These are phyloP conservation scores for Gomphus bonarii DNA, from an alignment of 1,284 basidiomycete species.

Conservation along the genomic window DNA sequence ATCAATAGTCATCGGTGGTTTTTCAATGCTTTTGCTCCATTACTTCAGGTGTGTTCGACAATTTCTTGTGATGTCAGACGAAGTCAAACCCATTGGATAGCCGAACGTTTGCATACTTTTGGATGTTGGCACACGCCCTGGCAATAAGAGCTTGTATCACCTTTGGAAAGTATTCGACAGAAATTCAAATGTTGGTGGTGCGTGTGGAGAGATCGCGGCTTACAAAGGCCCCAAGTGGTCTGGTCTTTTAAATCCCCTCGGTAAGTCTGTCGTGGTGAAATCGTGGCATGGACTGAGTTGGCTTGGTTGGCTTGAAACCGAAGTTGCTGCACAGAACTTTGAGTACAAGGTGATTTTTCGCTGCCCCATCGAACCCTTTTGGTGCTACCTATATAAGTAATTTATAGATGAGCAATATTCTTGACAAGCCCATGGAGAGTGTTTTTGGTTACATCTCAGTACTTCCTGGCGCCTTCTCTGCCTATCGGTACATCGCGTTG, in stretches of 20 bases:
- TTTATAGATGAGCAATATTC: slow-evolving; percentile 63
- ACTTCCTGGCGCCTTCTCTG: slow-evolving; percentile 91
- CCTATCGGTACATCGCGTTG: slow-evolving; percentile 83
- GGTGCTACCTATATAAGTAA: neutral
- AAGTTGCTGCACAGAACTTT: slow-evolving; percentile 90
- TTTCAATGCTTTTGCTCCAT: slow-evolving; percentile 80
- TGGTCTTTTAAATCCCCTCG: slow-evolving; percentile 74
- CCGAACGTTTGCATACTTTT: slow-evolving; percentile 85
- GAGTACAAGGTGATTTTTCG: slow-evolving; percentile 57
- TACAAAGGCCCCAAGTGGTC: slow-evolving; percentile 89
- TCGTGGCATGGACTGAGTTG: neutral
- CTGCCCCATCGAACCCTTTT: neutral
- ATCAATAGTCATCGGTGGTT: slow-evolving; percentile 96
- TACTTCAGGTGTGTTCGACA: slow-evolving; percentile 49
- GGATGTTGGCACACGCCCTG: slow-evolving; percentile 90
- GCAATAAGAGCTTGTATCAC: slow-evolving; percentile 77
- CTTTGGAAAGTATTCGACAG: slow-evolving; percentile 95
- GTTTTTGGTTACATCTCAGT: slow-evolving; percentile 85
- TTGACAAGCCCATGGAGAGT: slow-evolving; percentile 91
- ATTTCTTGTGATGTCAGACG: neutral
- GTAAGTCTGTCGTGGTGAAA: slow-evolving; percentile 28
- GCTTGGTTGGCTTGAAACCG: neutral
- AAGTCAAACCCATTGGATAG: slow-evolving; percentile 24
- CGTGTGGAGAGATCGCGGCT: slow-evolving; percentile 89
- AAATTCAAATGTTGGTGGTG: slow-evolving; percentile 88